These are phyloP conservation scores for Cryphonectria radicalis DNA, from an alignment of 2,329 filamentous ascomycete genomes.

Conservation along the genomic window DNA sequence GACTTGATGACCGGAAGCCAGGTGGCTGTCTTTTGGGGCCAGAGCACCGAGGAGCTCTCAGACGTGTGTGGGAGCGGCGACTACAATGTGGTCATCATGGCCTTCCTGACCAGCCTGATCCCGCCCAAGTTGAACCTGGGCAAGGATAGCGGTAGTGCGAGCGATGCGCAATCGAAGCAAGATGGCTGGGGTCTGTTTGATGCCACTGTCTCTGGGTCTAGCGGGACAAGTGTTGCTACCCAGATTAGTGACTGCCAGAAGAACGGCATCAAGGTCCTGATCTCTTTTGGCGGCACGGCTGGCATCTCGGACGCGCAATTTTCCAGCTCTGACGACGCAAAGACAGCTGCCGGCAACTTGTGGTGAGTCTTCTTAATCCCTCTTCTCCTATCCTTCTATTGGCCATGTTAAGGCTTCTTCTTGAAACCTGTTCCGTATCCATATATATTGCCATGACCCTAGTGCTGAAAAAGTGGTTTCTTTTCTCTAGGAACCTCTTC, in stretches of 20 bases:
- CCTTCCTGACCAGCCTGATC: conserved; percentile 22
- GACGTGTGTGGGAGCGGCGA: conserved; percentile 20
- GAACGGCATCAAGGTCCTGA: conserved; percentile 22
- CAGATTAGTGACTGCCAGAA: conserved; percentile 21
- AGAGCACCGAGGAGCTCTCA: conserved; percentile 15
- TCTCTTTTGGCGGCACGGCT: conserved; percentile 22
- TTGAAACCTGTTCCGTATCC: background rate
- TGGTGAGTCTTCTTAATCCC: conserved; percentile 10
- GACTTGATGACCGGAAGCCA: conserved; percentile 6
- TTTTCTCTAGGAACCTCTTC: conserved; percentile 15
- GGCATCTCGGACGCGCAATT: conserved; percentile 17
- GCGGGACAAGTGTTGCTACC: conserved; percentile 18
- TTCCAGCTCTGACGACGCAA: conserved; percentile 9
- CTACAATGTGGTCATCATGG: conserved; percentile 24
- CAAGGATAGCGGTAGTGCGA: conserved; percentile 23
- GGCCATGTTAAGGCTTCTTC: background rate
- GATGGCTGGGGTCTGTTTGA: conserved; percentile 19
- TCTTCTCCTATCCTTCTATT: background rate
- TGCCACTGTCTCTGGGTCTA: background rate
- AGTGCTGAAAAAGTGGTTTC: background rate
- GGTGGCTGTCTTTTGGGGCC: conserved; percentile 20
- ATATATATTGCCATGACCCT: no score
- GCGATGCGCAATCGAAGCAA: conserved; percentile 8
- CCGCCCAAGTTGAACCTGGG: conserved; percentile 25
- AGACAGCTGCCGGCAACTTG: conserved; percentile 18